Base-by-base conservation (phyloP, 768 basidiomycete genomes). In the Lactifluus subvellereus region DNA sequence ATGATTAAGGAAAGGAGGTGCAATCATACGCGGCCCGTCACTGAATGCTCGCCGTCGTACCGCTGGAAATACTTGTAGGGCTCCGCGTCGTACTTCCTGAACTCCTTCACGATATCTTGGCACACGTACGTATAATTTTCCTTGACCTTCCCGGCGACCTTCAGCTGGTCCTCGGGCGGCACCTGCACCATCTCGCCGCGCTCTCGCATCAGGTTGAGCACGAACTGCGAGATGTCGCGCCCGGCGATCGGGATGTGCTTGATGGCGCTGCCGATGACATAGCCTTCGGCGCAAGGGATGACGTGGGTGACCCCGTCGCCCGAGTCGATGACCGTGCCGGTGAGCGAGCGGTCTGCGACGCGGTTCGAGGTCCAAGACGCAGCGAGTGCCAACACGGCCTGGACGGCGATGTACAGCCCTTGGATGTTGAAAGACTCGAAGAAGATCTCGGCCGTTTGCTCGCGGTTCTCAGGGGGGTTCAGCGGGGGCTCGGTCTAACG, bases 361-460 rank as follows among this genome's bases (percentile, higher is more conserved):
- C 88, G 85, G 74, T 88, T 90, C 63, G 91, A 94, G 1, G 94
- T 84, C 97, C 97, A 98, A 1, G 94, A 95, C 0, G 96, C 96
- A 4, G 97, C 97, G 66, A 99, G 89, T 0, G 97, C 97, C 10
- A 99, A 87, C 6, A 99, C 97, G 40, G 97, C 97, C 74, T 98
- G 97, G 0, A 99, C 97, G 56, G 95, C 97, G 70, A 99, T 98
- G 76, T 98, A 98, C 49, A 98, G 82, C 22, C 96, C 96, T 72
- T 94, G 91, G 78, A 98, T 95, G 77, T 98, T 98, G 86, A 99
- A 99, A 0, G 94, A 96, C 77, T 99, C 97, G 75, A 98, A 99
- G 83, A 99, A 98, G 78, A 98, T 98, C 73, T 98, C 96, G 20
- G 97, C 97, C 0, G 96, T 98, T 74, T 96, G 96, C 76, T 99